Evolutionary conservation across 768 basidiomycete genomes (phyloP).

Genomic region (Clavaria fumosa): DNA sequence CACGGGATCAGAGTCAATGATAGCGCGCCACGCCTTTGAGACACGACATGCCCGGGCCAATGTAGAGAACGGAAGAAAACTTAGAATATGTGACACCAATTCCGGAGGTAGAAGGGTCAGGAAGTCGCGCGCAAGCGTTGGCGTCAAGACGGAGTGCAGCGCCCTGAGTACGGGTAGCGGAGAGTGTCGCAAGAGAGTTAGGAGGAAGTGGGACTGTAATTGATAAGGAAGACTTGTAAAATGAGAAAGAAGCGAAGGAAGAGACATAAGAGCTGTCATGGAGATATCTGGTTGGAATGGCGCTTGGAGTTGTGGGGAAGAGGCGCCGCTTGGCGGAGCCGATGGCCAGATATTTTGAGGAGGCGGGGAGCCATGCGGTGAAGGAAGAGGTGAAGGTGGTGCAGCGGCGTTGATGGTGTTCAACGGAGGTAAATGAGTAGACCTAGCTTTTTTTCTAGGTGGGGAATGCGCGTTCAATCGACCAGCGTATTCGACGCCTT

Average conservation of each 20-base stretch:
- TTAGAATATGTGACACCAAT: slow-evolving; percentile 77
- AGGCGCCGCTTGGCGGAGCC: slow-evolving; percentile 63
- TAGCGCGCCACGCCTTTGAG: slow-evolving; percentile 77
- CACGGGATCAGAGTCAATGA: slow-evolving; percentile 80
- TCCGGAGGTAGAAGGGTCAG: slow-evolving; percentile 84
- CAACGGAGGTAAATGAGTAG: slow-evolving; percentile 40
- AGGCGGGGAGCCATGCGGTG: slow-evolving; percentile 71
- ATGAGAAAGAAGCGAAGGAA: slow-evolving; percentile 69
- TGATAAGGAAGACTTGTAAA: slow-evolving; percentile 67
- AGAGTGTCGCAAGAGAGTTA: slow-evolving; percentile 84
- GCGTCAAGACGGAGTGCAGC: slow-evolving; percentile 75
- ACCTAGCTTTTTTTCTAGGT: slow-evolving; percentile 66
- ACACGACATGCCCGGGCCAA: slow-evolving; percentile 83
- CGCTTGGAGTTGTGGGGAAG: slow-evolving; percentile 51
- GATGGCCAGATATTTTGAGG: slow-evolving; percentile 68
- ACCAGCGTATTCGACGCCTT: slow-evolving; percentile 29
- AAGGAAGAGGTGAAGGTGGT: slow-evolving; percentile 73
- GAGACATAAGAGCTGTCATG: slow-evolving; percentile 69
- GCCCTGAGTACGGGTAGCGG: slow-evolving; percentile 84
- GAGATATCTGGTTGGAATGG: slow-evolving; percentile 73
- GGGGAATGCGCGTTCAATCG: slow-evolving; percentile 32
- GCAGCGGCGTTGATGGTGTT: slow-evolving; percentile 58
- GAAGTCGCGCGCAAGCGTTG: slow-evolving; percentile 89
- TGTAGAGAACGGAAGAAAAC: slow-evolving; percentile 66
- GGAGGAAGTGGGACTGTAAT: slow-evolving; percentile 85